Evolutionary conservation across 345 rosid genomes (phyloP).

Genomic region (Punica granatum): DNA sequence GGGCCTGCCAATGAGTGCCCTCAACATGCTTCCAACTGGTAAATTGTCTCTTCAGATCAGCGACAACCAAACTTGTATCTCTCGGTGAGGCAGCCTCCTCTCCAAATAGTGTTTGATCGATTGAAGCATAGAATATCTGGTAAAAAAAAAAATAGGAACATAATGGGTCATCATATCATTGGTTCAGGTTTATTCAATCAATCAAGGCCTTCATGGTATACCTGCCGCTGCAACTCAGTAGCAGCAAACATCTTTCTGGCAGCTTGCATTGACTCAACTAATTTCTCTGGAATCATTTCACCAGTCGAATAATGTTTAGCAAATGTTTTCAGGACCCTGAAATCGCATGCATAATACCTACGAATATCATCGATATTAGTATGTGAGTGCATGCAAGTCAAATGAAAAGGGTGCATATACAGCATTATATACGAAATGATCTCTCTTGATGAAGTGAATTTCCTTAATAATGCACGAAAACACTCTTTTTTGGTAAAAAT

Average conservation of each 20-base stretch:
- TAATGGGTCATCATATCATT: constrained; percentile 12
- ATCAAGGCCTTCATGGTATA: constrained; percentile 18
- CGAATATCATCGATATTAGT: constrained; percentile 15
- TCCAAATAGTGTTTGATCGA: constrained; percentile 85
- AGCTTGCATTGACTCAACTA: constrained; percentile 72
- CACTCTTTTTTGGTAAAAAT: no score
- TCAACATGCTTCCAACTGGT: constrained; percentile 87
- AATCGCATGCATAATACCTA: constrained; percentile 91
- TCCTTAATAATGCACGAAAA: neutral
- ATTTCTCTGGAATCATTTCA: constrained; percentile 73
- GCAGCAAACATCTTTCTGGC: constrained; percentile 94
- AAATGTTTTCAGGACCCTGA: constrained; percentile 68
- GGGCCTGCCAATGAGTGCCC: constrained; percentile 80
- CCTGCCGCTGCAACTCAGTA: constrained; percentile 95
- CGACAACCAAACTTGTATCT: constrained; percentile 51
- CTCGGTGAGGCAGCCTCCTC: constrained; percentile 40
- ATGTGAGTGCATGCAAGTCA: neutral
- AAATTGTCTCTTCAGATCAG: constrained; percentile 55
- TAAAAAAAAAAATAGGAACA: constrained; percentile 8
- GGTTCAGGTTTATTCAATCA: neutral
- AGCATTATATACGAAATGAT: neutral
- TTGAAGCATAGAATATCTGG: constrained; percentile 68
- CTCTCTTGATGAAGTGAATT: neutral
- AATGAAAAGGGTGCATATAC: neutral
- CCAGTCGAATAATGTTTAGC: constrained; percentile 82